These are phyloP conservation scores for Betula pendula DNA, from an alignment of 306 rosid genomes.

Conservation along the genomic window DNA sequence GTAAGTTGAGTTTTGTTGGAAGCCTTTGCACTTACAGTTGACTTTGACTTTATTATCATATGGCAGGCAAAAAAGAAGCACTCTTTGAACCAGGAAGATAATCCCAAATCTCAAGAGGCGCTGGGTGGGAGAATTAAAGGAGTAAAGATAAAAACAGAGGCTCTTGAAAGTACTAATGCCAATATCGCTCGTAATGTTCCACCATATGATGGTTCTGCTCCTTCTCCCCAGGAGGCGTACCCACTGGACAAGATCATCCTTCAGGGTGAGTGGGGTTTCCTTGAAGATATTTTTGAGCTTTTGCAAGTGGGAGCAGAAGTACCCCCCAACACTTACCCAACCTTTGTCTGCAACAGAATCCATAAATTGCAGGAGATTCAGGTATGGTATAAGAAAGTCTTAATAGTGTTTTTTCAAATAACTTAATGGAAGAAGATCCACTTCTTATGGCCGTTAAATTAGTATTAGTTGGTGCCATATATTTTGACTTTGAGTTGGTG, in stretches of 20 bases:
- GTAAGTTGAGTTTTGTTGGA: slow-evolving; percentile 21
- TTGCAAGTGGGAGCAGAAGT: slow-evolving; percentile 38
- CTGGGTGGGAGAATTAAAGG: slow-evolving; percentile 58
- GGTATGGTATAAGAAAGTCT: slow-evolving; percentile 41
- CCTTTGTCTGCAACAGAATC: slow-evolving; percentile 61
- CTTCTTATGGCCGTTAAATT: not conserved
- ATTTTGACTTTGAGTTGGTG: too few relatives aligned
- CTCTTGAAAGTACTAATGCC: slow-evolving; percentile 50
- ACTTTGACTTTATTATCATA: slow-evolving; percentile 14
- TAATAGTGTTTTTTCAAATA: slow-evolving; percentile 6
- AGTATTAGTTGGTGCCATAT: slow-evolving; percentile 2
- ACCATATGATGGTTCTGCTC: slow-evolving; percentile 65
- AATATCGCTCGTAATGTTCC: slow-evolving; percentile 63
- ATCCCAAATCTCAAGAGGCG: slow-evolving; percentile 51
- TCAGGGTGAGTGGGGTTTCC: slow-evolving; percentile 66
- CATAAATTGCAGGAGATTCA: slow-evolving; percentile 45
- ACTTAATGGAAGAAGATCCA: not conserved
- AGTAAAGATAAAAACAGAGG: slow-evolving; percentile 50
- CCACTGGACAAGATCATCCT: slow-evolving; percentile 73
- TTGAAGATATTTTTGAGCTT: slow-evolving; percentile 58
- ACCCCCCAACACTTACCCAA: slow-evolving; percentile 49
- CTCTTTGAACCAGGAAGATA: slow-evolving; percentile 44
- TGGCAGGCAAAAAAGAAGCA: slow-evolving; percentile 52
- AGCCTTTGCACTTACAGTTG: slow-evolving; percentile 9
- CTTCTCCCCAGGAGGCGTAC: slow-evolving; percentile 72